A percentile compares a stretch with the other conserved stretches of the same genome.
phyloP scores from a whole-genome alignment of 2,329 filamentous ascomycete species.

The Nigrograna mackinnonii region DNA sequence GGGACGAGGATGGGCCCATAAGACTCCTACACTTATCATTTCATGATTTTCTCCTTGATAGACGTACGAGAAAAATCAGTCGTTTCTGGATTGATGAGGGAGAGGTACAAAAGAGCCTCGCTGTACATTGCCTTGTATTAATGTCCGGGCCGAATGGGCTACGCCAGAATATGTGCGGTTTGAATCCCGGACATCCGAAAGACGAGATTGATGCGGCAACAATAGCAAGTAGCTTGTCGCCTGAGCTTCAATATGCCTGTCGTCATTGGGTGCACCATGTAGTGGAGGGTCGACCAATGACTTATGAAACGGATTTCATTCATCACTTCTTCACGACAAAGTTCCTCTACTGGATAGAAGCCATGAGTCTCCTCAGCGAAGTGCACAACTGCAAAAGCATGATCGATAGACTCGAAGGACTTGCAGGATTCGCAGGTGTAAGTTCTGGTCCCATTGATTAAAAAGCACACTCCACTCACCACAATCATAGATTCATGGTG shows the following conservation, averaged over 20 bases:
- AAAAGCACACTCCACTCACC: too few species aligned
- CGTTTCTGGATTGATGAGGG: constrained; percentile 42
- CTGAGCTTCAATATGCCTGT: constrained; percentile 38
- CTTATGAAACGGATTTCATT: constrained; percentile 20
- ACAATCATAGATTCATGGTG: too few species aligned
- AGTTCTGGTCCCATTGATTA: too few species aligned
- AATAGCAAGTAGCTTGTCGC: constrained; percentile 2
- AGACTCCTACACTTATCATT: constrained; percentile 16
- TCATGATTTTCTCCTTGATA: constrained; percentile 18
- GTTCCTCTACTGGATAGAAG: constrained; percentile 1
- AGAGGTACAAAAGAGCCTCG: constrained; percentile 28
- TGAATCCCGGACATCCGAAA: constrained; percentile 28
- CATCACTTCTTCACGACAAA: constrained; percentile 8
- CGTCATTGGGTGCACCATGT: constrained; percentile 42
- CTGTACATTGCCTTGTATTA: constrained; percentile 35
- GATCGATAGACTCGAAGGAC: constrained; percentile 69
- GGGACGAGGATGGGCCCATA: constrained; percentile 7
- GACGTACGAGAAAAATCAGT: constrained; percentile 13
- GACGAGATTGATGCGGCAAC: constrained; percentile 2
- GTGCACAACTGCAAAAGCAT: constrained; percentile 59
- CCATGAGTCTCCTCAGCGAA: constrained; percentile 10
- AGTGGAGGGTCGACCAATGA: constrained; percentile 12
- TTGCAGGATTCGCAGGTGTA: too few species aligned
- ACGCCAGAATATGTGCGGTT: constrained; percentile 36
- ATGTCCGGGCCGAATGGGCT: constrained; percentile 24